Evolutionary conservation across 176 grass and related monocot species (phyloP), one percentile per base, ranked within the genome.

Genomic region (Cymbopogon citratus): DNA sequence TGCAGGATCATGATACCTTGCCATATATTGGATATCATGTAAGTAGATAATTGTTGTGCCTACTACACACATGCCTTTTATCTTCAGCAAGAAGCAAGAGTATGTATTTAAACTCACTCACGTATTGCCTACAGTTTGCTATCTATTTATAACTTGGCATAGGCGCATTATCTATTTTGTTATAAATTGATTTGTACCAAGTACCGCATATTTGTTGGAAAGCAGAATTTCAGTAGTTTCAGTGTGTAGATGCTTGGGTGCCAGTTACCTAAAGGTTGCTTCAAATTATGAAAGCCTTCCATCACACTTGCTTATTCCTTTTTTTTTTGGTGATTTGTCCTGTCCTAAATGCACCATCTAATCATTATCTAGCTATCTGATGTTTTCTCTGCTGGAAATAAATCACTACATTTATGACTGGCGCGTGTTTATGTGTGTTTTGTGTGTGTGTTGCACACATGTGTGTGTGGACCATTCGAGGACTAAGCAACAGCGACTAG

Each of bases 301-400:
- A 62, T 63, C 44, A 7, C 19, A 36, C 28, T 4, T 69, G 1
- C 68, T 80, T 38, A 60, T 87, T 73, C 18, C 16, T 78, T 64
- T 41, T 1, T 24, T 16, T 31, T 51, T 6, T 51, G 1, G 40
- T 13, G 1, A 34, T 77, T 65, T 45, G 34, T 59, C 56, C 43
- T 81, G 64, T 46, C 52, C 46, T 77, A 33, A 52, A 80, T 80
- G 76, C 29, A 34, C 35, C 70, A 73, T 83, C 3, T 73, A 52
- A 51, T 80, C 9, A 0, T 77, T 61, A 52, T 59, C 52, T 65
- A 51, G 26, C 41, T 9, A 27, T 46, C 15, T 72, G 35, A 29
- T 66, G 24, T 77, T 77, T 21, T 74, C 21, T 74, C 36, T 78
- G 66, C 3, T 77, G 18, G 60, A 10, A 76, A 70, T 82, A 31